phyloP scores from a whole-genome alignment of 2,329 filamentous ascomycete species.

The Aspergillus sp. region DNA sequence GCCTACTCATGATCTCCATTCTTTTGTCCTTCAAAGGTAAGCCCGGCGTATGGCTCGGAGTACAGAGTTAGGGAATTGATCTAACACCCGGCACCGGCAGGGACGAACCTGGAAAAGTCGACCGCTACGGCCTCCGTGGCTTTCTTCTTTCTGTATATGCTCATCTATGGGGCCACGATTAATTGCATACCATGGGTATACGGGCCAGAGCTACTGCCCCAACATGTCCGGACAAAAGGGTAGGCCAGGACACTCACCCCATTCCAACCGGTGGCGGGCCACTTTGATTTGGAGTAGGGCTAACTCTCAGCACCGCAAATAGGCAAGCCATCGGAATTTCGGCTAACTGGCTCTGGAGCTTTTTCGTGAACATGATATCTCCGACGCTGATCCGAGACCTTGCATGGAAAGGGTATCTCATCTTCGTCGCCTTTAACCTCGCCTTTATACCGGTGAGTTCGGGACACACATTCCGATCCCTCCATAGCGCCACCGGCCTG shows the following conservation, averaged over 20 bases:
- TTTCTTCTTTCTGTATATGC: constrained; percentile 53
- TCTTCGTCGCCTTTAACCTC: constrained; percentile 41
- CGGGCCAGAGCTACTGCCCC: constrained; percentile 53
- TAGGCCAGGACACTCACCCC: constrained; percentile 26
- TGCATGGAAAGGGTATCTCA: constrained; percentile 39
- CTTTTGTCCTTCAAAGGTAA: constrained; percentile 48
- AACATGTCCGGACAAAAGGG: constrained; percentile 54
- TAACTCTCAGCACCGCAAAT: not conserved
- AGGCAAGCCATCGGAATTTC: constrained; percentile 50
- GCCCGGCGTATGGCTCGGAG: not conserved
- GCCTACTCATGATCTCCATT: constrained; percentile 45
- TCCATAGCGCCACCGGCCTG: not conserved
- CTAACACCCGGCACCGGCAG: constrained; percentile 14
- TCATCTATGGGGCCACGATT: constrained; percentile 47
- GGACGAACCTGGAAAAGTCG: constrained; percentile 36
- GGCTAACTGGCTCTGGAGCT: constrained; percentile 55
- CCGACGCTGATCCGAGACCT: constrained; percentile 36
- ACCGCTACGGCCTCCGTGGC: constrained; percentile 51
- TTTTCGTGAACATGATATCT: constrained; percentile 46
- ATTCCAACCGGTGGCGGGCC: constrained; percentile 5
- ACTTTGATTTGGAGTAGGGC: constrained; percentile 2
- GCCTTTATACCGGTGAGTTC: constrained; percentile 38
- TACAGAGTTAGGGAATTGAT: not conserved
- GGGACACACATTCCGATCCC: not conserved
- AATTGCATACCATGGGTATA: constrained; percentile 56